phyloP scores from a whole-genome alignment of 2,329 filamentous ascomycete species.

The Arthrobotrys conoides region DNA sequence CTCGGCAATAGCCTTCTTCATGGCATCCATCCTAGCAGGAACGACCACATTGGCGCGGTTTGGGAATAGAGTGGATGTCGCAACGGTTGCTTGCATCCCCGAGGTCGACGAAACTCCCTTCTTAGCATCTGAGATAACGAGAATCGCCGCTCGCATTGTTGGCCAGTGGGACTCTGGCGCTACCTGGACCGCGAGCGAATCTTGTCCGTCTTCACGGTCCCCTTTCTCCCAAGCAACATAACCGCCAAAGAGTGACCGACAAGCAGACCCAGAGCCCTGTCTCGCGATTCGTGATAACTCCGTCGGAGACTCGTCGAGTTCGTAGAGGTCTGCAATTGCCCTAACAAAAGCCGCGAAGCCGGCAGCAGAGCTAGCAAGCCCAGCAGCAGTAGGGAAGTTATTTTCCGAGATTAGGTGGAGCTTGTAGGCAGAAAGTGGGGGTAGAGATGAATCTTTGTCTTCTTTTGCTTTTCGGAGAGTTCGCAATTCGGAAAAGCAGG shows the following conservation, averaged over 20 bases:
- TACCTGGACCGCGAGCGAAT: constrained; percentile 89
- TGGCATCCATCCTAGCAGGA: constrained; percentile 83
- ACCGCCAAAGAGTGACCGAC: constrained; percentile 91
- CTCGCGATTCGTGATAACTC: constrained; percentile 90
- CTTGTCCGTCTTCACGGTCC: constrained; percentile 78
- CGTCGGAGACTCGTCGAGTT: constrained; percentile 82
- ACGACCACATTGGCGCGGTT: constrained; percentile 82
- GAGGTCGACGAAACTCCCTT: constrained; percentile 93
- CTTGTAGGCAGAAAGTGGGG: constrained; percentile 81
- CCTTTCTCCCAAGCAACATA: constrained; percentile 97
- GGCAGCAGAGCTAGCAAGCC: constrained; percentile 81
- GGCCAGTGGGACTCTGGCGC: constrained; percentile 94
- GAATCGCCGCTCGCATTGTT: constrained; percentile 89
- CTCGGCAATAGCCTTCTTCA: constrained; percentile 83
- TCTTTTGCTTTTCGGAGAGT: constrained; percentile 83
- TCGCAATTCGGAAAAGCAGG: constrained; percentile 90
- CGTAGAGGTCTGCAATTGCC: constrained; percentile 91
- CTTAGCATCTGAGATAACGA: constrained; percentile 93
- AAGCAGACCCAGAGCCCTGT: constrained; percentile 95
- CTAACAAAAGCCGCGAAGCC: constrained; percentile 81
- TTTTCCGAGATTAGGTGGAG: constrained; percentile 94
- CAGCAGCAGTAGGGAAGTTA: constrained; percentile 98
- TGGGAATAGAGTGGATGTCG: constrained; percentile 88
- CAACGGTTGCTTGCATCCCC: constrained; percentile 97
- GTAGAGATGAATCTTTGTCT: constrained; percentile 78